Base-by-base conservation (phyloP, 2,329 filamentous ascomycete genomes). In the Botrytis sinoallii region DNA sequence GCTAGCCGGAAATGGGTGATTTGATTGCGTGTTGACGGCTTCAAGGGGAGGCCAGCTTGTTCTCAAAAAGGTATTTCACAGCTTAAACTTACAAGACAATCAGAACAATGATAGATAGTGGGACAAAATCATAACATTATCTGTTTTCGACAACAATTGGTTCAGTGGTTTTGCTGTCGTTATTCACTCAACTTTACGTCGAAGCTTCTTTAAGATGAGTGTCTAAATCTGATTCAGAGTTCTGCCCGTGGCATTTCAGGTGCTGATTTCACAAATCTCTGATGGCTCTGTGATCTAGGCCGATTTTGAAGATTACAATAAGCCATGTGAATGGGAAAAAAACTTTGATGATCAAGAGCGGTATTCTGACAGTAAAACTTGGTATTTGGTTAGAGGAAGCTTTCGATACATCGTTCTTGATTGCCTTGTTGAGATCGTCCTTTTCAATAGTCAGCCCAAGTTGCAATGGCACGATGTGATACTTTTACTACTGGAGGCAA, bases 361-460 rank as follows among this genome's bases (percentile, higher is more conserved):
- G 22, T 12, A 52, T 52, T 52, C 2, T 52, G 25, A n/a, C 9
- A 52, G 25, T 14, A 14, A 25, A 42, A 52, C 48, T 52, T 12
- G 6, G 0, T n/a, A 12, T 4, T 52, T 14, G 9, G 25, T n/a
- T n/a, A n/a, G 3, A 14, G 25, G 10, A 52, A 14, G 48, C 48
- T 52, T 52, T 52, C 12, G 1, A 52, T 14, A n/a, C 0, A 0
- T 52, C 8, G 48, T 48, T 25, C 20, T 3, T 55, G 46, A 48
- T 55, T 1, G n/a, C 5, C 25, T 55, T 55, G 9, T n/a, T 1
- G 3, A n/a, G 1, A n/a, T n/a, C 0, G 2, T 7, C 5, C 10
- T n/a, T 2, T 8, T 55, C 12, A n/a, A 29, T 4, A 6, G 25
- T n/a, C 5, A 12, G 22, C 10, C 10, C 22, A 52, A 14, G 4